Evolutionary conservation across 768 basidiomycete species (phyloP).

Genomic region (Psilocybe cubensis): DNA sequence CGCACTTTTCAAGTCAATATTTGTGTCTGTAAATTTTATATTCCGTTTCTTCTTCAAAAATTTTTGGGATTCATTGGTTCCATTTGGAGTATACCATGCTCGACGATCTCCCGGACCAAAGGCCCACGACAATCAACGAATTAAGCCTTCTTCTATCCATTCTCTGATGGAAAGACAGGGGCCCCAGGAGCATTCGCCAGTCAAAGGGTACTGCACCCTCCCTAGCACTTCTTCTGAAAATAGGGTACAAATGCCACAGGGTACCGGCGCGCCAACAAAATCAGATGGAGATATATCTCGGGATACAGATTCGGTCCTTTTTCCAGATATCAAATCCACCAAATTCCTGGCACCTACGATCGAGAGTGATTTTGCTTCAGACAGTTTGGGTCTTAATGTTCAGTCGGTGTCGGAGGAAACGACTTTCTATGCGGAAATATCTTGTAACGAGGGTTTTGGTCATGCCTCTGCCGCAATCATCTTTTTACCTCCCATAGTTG

Average conservation of each 20-base stretch:
- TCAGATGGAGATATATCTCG: background rate
- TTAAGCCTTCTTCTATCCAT: background rate
- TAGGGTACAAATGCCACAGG: background rate
- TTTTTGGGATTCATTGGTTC: background rate
- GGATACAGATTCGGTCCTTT: background rate
- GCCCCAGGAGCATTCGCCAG: background rate
- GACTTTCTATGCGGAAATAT: background rate
- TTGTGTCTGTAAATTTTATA: slow-evolving; percentile 7
- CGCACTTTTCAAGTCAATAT: slow-evolving; percentile 5
- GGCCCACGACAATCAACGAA: background rate
- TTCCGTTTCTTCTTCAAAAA: slow-evolving; percentile 6
- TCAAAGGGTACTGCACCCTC: background rate
- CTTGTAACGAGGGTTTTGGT: background rate
- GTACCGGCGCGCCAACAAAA: background rate
- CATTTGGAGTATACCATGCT: background rate
- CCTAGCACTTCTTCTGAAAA: background rate
- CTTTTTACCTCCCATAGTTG: background rate
- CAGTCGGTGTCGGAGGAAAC: background rate
- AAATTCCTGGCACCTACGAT: background rate
- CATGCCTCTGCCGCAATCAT: background rate
- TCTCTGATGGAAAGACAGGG: background rate
- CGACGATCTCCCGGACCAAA: background rate
- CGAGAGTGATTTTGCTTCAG: background rate
- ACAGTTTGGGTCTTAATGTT: background rate
- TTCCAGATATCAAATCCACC: background rate